A percentile compares a stretch with the other conserved stretches of the same genome.
These are phyloP conservation scores for Phytophthora constricta DNA, from an alignment of 352 stramenopile species.

Conservation along the genomic window DNA sequence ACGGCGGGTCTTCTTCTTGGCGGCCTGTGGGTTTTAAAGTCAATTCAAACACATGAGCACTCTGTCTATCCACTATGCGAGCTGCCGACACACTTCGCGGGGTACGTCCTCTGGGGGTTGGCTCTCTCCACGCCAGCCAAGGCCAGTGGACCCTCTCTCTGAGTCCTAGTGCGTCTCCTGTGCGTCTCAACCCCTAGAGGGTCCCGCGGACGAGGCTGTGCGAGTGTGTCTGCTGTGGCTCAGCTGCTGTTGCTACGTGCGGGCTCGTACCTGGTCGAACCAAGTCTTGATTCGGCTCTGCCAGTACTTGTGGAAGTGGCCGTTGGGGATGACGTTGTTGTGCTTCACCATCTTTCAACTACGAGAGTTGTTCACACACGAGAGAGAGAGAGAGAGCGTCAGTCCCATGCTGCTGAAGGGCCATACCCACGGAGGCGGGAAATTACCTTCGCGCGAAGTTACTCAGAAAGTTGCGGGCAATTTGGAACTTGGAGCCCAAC, in stretches of 20 bases:
- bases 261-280: constrained; percentile 95
- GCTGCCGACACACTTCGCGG: no score
- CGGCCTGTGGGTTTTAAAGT: constrained; percentile 86
- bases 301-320: constrained; percentile 99
- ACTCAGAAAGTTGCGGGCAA: constrained; percentile 90
- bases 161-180: constrained; percentile 12
- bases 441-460: constrained; percentile 77
- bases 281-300: constrained; percentile 96
- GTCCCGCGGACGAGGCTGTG: not conserved
- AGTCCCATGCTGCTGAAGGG: not conserved
- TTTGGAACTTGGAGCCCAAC: constrained; percentile 84
- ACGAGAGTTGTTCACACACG: constrained; percentile 27
- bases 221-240: not conserved
- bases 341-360: constrained; percentile 97
- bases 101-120: no score
- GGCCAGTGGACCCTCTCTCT: not conserved
- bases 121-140: no score
- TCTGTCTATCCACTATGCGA: not conserved
- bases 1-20: constrained; percentile 98
- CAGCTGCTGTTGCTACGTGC: no score
- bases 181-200: no score
- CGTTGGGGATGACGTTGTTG: constrained; percentile 99
- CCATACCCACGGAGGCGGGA: not conserved
- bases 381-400: constrained; percentile 7
- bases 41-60: constrained; percentile 24